These are phyloP conservation scores for Martiniozyma abietophila DNA, from an alignment of 805 yeast species.

Conservation along the genomic window DNA sequence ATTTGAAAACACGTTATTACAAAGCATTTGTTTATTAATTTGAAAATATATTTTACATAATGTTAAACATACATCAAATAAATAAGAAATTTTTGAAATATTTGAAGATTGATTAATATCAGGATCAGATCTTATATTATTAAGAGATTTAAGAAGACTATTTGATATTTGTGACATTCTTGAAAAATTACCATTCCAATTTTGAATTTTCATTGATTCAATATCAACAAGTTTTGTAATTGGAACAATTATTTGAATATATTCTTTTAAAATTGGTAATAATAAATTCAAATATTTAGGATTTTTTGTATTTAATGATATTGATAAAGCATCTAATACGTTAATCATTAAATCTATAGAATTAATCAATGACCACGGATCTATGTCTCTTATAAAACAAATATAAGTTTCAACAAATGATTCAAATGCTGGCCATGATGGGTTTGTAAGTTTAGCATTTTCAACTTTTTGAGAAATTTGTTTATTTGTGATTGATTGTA, in stretches of 20 bases:
- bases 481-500: slow-evolving; percentile 19
- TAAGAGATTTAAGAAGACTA: slow-evolving; percentile 38
- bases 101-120: slow-evolving; percentile 26
- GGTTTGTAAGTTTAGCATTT: slow-evolving; percentile 22
- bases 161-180: slow-evolving; percentile 40
- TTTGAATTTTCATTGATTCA: slow-evolving; percentile 30
- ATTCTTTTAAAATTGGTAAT: slow-evolving; percentile 29
- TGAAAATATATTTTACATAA: slow-evolving; percentile 44
- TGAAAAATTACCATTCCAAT: slow-evolving; percentile 28
- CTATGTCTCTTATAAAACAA: slow-evolving; percentile 36
- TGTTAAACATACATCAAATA: slow-evolving; percentile 39
- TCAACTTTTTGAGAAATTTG: slow-evolving; percentile 23
- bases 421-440: slow-evolving; percentile 36
- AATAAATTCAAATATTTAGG: slow-evolving; percentile 23
- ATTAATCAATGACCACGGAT: slow-evolving; percentile 45
- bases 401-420: slow-evolving; percentile 35
- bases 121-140: slow-evolving; percentile 39
- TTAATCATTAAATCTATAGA: slow-evolving; percentile 46
- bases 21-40: slow-evolving; percentile 45
- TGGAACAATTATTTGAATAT: slow-evolving; percentile 34
- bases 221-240: slow-evolving; percentile 34
- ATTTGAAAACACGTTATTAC: slow-evolving; percentile 54
- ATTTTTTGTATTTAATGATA: slow-evolving; percentile 38
- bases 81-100: slow-evolving; percentile 33
- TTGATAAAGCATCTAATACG: slow-evolving; percentile 37